Evolutionary conservation across 116 monocot genomes (phyloP).

Genomic region (Posidonia oceanica): DNA sequence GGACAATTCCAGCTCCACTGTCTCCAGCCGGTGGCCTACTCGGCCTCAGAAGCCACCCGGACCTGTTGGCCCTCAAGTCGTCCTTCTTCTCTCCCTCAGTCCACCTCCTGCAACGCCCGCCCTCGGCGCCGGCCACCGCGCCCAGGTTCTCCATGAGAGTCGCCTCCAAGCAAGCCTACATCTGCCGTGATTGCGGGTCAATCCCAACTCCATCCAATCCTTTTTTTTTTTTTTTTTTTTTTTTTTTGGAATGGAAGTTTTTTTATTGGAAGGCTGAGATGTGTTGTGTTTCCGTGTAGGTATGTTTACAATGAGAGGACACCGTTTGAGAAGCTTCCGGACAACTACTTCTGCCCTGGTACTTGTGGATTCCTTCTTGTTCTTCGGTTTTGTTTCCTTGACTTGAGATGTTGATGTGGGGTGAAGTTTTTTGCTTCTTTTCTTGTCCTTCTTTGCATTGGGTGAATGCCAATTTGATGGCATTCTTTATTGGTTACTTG

Average conservation of each 20-base stretch:
- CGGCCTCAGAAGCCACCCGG: conserved; percentile 15
- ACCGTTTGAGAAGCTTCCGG: conserved; percentile 89
- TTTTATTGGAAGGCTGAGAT: neutral
- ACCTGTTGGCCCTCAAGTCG: conserved; percentile 46
- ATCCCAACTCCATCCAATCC: neutral
- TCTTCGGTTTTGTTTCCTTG: neutral
- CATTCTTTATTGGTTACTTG: too few species aligned
- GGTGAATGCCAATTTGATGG: neutral
- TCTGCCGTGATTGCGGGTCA: conserved; percentile 95
- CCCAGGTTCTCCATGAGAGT: conserved; percentile 72
- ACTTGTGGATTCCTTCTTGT: neutral
- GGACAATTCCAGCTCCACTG: neutral
- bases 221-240: neutral
- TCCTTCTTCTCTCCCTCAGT: conserved; percentile 52
- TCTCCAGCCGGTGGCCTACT: neutral
- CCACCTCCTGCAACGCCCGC: conserved; percentile 26
- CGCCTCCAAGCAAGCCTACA: conserved; percentile 77
- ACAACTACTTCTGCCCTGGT: conserved; percentile 92
- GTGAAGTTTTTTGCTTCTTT: neutral
- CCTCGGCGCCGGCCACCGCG: conserved; percentile 11
- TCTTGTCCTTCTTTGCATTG: neutral
- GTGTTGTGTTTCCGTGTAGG: conserved; percentile 22
- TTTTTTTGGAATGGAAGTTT: neutral
- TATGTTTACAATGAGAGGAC: conserved; percentile 92
- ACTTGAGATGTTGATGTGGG: too few species aligned